A percentile compares a stretch with the other conserved stretches of the same genome.
Conservation (phyloP, 1,284 basidiomycete genomes). For the Peniophora sp. region DNA sequence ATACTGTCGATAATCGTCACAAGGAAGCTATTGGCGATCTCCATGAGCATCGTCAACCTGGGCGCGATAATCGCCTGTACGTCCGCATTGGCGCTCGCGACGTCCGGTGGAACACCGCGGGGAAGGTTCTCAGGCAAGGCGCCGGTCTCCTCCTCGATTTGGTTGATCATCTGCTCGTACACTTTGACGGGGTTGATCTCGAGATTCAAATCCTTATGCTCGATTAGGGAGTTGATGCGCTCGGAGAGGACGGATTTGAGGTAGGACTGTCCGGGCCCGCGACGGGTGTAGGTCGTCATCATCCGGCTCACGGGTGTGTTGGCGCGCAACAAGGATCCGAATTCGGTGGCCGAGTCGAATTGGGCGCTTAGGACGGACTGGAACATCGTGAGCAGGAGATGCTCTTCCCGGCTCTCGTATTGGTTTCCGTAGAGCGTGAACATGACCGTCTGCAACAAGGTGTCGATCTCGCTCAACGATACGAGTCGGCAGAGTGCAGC, state of each 20-base stretch:
- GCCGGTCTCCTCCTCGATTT: constrained; percentile 96
- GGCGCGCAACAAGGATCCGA: constrained; percentile 92
- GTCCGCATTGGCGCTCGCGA: constrained; percentile 88
- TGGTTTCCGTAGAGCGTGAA: constrained; percentile 99
- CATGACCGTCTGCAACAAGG: constrained; percentile 99
- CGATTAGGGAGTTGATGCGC: constrained; percentile 95
- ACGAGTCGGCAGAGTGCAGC: constrained; percentile 97
- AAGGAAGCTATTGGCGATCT: constrained; percentile 96
- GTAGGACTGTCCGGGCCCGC: constrained; percentile 96
- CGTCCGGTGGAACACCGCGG: constrained; percentile 86
- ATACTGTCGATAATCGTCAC: constrained; percentile 97
- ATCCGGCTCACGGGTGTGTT: constrained; percentile 99
- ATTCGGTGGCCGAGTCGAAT: constrained; percentile 97
- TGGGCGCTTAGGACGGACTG: constrained; percentile 96
- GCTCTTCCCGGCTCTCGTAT: constrained; percentile 98
- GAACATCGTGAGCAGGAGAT: constrained; percentile 98
- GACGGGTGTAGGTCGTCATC: constrained; percentile 99
- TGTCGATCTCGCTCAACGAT: constrained; percentile 94
- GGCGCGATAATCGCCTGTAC: constrained; percentile 97
- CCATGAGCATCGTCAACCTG: constrained; percentile 95
- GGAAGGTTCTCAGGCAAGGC: constrained; percentile 85
- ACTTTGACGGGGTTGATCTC: constrained; percentile 99
- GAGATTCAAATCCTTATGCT: constrained; percentile 96
- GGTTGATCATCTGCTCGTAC: constrained; percentile 97
- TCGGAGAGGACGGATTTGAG: constrained; percentile 95